Percentiles rank a stretch among this genome's conserved stretches.
phyloP scores from a whole-genome alignment of 108 stramenopile species.

The Cyclotella choctawhatcheeana region DNA sequence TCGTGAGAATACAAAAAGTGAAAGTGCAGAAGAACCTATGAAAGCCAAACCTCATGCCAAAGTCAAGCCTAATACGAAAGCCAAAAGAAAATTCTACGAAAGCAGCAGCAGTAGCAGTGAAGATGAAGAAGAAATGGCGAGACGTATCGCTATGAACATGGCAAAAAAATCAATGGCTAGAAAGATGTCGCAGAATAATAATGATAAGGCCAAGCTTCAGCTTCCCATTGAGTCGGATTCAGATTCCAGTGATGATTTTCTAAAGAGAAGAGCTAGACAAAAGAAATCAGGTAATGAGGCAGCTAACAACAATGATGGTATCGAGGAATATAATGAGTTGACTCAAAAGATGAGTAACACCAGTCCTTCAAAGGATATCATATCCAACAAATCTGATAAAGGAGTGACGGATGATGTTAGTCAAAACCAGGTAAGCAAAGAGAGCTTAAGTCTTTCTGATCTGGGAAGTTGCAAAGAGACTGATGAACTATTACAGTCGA shows the following conservation, averaged over 20 bases:
- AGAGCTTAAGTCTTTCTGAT: too few relatives aligned
- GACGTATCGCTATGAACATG: background rate
- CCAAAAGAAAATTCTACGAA: conserved; percentile 4
- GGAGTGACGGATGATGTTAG: too few relatives aligned
- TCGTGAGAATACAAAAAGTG: background rate
- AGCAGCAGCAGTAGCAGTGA: conserved; percentile 14
- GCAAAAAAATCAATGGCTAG: background rate
- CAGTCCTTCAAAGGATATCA: background rate
- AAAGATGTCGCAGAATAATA: background rate
- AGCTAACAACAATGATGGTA: background rate
- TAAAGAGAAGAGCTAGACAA: background rate
- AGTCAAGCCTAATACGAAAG: background rate
- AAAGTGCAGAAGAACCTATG: background rate
- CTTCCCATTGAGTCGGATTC: background rate
- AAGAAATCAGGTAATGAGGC: background rate
- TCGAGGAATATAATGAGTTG: background rate
- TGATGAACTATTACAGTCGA: too few relatives aligned
- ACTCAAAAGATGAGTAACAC: conserved; percentile 1
- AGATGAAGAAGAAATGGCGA: conserved; percentile 16
- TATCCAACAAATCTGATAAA: background rate
- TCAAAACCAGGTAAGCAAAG: too few relatives aligned
- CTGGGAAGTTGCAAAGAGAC: too few relatives aligned
- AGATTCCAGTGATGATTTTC: background rate
- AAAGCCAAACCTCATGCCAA: background rate
- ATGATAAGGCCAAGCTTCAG: background rate